Evolutionary conservation across 768 basidiomycete species (phyloP).

Genomic region (Leucocoprinus leucothites): DNA sequence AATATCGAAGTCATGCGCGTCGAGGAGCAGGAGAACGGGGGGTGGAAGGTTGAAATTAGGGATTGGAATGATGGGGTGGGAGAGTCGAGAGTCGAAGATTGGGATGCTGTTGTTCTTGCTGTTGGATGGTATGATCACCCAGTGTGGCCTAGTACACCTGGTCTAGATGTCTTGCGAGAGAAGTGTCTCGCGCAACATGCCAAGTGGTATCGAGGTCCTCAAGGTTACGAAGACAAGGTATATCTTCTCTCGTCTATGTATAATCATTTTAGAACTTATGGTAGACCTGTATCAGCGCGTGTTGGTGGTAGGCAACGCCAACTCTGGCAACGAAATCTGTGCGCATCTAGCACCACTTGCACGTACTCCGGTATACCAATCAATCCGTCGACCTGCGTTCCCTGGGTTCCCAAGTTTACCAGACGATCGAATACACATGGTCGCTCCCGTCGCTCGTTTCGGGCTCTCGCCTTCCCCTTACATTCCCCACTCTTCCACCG

Average conservation of each 20-base stretch:
- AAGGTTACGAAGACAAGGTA: constrained; percentile 35
- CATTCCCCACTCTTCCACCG: too few relatives aligned
- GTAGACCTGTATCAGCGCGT: constrained; percentile 30
- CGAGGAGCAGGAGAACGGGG: constrained; percentile 27
- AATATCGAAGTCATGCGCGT: constrained; percentile 37
- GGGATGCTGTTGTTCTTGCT: constrained; percentile 50
- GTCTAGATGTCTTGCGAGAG: constrained; percentile 32
- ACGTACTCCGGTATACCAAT: constrained; percentile 41
- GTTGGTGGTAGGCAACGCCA: constrained; percentile 48
- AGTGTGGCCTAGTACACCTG: constrained; percentile 41
- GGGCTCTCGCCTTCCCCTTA: constrained; percentile 12
- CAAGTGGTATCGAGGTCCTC: constrained; percentile 37
- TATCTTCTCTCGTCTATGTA: not conserved
- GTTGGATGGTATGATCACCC: constrained; percentile 44
- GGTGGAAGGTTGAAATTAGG: constrained; percentile 38
- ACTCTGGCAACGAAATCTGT: constrained; percentile 52
- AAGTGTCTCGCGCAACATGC: constrained; percentile 39
- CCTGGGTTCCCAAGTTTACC: constrained; percentile 37
- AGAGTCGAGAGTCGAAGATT: constrained; percentile 29
- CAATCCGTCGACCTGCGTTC: constrained; percentile 39
- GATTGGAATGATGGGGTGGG: constrained; percentile 30
- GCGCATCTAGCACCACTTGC: constrained; percentile 39
- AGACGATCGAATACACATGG: constrained; percentile 39
- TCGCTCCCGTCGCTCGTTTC: constrained; percentile 37
- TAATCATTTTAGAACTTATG: not conserved